Evolutionary conservation across 2,329 filamentous ascomycete species (phyloP).

Genomic region (Colletotrichum orchidophilum): DNA sequence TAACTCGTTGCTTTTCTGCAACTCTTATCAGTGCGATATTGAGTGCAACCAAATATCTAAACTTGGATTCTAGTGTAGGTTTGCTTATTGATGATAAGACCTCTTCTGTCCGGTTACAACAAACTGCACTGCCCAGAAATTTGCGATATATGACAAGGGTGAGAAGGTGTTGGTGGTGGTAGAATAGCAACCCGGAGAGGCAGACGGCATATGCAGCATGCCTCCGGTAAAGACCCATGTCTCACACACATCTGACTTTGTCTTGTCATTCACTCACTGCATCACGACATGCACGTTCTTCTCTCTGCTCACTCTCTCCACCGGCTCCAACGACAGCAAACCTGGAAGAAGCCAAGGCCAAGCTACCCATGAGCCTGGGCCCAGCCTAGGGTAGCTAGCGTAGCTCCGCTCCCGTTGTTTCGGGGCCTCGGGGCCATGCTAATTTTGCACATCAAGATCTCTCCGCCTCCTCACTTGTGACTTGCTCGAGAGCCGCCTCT

Average conservation of each 20-base stretch:
- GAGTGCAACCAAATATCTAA: background rate
- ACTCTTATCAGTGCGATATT: conserved; percentile 18
- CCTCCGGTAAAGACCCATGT: conserved; percentile 15
- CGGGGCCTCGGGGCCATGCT: conserved; percentile 23
- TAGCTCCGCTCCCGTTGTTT: conserved; percentile 29
- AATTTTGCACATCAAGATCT: conserved; percentile 28
- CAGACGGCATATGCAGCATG: conserved; percentile 29
- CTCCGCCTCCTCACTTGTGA: conserved; percentile 14
- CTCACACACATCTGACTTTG: background rate
- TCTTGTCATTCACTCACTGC: conserved; percentile 2
- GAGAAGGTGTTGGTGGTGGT: background rate
- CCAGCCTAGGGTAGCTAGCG: conserved; percentile 4
- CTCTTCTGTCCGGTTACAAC: background rate
- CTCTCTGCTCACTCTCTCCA: background rate
- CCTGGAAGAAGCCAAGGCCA: background rate
- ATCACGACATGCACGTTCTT: conserved; percentile 1
- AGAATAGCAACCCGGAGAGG: background rate
- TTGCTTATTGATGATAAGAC: conserved; percentile 28
- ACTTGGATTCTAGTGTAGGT: background rate
- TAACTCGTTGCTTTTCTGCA: conserved; percentile 15
- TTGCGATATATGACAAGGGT: background rate
- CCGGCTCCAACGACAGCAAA: background rate
- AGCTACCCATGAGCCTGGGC: background rate
- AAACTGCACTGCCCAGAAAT: background rate
- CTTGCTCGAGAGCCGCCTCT: conserved; percentile 8